Evolutionary conservation across 805 yeast species (phyloP).

Genomic region (Wickerhamiella cacticola): DNA sequence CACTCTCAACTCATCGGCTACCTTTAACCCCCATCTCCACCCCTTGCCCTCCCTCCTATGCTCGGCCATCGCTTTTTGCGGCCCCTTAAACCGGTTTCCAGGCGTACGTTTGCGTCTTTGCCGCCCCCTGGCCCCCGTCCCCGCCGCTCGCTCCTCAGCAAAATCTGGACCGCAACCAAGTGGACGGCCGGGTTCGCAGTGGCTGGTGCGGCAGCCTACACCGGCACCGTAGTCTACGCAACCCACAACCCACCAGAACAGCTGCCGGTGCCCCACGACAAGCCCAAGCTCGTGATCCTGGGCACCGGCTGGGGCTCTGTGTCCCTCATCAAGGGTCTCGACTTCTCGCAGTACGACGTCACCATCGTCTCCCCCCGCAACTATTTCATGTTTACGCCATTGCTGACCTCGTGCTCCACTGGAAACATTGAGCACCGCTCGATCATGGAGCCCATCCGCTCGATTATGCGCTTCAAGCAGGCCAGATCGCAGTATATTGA

Average conservation of each 20-base stretch:
- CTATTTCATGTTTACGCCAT: constrained; percentile 91
- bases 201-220: constrained; percentile 40
- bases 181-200: constrained; percentile 14
- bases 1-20: too few species aligned
- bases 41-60: too few species aligned
- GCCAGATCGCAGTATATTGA: constrained; percentile 74
- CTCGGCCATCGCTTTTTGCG: too few species aligned
- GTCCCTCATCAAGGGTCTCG: constrained; percentile 69
- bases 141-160: background rate
- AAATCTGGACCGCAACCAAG: constrained; percentile 4
- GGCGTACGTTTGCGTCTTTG: too few species aligned
- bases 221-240: constrained; percentile 41
- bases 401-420: constrained; percentile 87
- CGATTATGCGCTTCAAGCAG: constrained; percentile 64
- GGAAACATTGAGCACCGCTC: constrained; percentile 85
- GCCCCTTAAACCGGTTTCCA: too few species aligned
- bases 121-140: too few species aligned
- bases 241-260: constrained; percentile 31
- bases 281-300: constrained; percentile 60
- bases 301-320: constrained; percentile 92
- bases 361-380: constrained; percentile 87
- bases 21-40: too few species aligned
- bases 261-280: constrained; percentile 40
- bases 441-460: constrained; percentile 84
- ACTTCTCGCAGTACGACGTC: constrained; percentile 78